These are phyloP conservation scores for Cylindrotheca fusiformis DNA, from an alignment of 108 stramenopile species.

Conservation along the genomic window DNA sequence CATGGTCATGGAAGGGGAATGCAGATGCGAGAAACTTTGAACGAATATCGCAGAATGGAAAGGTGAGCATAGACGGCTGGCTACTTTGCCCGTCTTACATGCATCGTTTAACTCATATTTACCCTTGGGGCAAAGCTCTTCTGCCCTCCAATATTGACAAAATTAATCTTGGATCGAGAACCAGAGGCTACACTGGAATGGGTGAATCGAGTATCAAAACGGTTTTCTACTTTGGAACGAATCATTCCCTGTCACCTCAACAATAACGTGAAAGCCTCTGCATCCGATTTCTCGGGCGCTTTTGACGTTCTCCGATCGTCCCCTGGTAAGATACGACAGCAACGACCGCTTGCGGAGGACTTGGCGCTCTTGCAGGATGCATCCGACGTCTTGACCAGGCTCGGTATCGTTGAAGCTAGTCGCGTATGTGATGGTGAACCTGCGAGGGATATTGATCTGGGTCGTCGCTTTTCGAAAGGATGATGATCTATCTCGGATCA, in stretches of 20 bases:
- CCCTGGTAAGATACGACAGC: constrained; percentile 41
- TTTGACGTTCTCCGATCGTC: constrained; percentile 69
- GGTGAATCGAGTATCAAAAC: constrained; percentile 69
- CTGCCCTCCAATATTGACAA: constrained; percentile 90
- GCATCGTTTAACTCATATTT: too few relatives aligned
- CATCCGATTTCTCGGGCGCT: constrained; percentile 71
- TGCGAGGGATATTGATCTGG: constrained; percentile 29
- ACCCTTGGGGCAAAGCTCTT: too few relatives aligned
- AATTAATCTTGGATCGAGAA: constrained; percentile 87
- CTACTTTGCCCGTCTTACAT: too few relatives aligned
- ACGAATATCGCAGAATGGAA: constrained; percentile 57
- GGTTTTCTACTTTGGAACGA: constrained; percentile 75
- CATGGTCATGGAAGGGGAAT: constrained; percentile 80
- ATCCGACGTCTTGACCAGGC: constrained; percentile 64
- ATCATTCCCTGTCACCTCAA: constrained; percentile 88
- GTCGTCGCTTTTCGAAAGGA: constrained; percentile 49
- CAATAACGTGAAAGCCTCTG: constrained; percentile 59
- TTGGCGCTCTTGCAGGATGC: constrained; percentile 78
- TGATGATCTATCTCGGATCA: too few relatives aligned
- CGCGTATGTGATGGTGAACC: constrained; percentile 81
- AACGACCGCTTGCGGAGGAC: constrained; percentile 75
- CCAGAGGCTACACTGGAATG: constrained; percentile 65
- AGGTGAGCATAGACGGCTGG: not conserved
- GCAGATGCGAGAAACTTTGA: constrained; percentile 57
- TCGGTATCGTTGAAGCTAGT: constrained; percentile 64